Evolutionary conservation across 768 basidiomycete genomes (phyloP), one percentile per base, ranked within the genome.

Genomic region (Rhodosporidiobolus sp.): DNA sequence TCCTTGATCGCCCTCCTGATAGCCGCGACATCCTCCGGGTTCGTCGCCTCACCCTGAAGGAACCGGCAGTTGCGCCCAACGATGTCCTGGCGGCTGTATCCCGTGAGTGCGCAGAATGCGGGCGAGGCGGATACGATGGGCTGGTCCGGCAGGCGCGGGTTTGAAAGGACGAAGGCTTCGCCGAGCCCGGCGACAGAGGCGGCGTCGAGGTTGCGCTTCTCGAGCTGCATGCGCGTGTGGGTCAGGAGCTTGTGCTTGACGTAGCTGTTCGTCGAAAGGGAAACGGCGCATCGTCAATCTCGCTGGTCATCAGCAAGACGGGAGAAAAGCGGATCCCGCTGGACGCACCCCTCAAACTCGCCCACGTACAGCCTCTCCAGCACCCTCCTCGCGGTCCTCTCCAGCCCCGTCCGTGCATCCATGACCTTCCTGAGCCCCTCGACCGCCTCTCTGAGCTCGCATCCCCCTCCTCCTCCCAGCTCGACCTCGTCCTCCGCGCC

Each of bases 61-160:
- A 69, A 70, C 19, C 73, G 34, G 61, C 73, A 74, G 61, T 70
- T 74, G 35, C 73, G 59, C 1, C 73, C 73, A 20, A 70, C 53
- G 61, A 74, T 70, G 14, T 70, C 69, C 26, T 61, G 55, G 10
- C 46, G 59, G 0, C 48, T 1, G 57, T 67, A 73, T 24, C 72
- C 72, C 9, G 72, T 73, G 26, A 73, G 22, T 11, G 49, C 32
- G 26, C 49, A 64, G 58, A 73, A 73, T 0, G 66, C 72, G 2
- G 62, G 66, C 1, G 63, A 65, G 49, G 62, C 66, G 38, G 65
- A 54, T 1, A 69, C 67, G 43, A 73, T 69, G 35, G 72, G 72
- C 17, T 65, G 60, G 56, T 69, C 72, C 10, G 56, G 66, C 3
- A 67, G 58, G 52, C 63, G 67, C 32, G 72, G 72, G 64, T 73